Evolutionary conservation across 768 basidiomycete species (phyloP).

Genomic region (Panellus pusillus): DNA sequence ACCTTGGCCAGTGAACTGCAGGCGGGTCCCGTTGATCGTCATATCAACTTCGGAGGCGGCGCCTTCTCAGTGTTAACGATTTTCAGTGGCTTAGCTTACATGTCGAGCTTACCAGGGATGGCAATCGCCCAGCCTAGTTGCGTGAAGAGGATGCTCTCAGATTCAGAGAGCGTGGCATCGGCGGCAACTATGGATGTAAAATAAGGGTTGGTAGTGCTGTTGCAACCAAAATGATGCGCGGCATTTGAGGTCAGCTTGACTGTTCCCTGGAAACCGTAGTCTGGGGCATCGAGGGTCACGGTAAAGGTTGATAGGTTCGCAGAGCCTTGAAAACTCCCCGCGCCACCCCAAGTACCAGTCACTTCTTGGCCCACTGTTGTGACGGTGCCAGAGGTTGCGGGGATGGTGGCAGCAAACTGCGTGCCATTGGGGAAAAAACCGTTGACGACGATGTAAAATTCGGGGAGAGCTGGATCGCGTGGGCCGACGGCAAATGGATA

Average conservation of each 20-base stretch:
- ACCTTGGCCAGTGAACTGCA: slow-evolving; percentile 23
- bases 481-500: slow-evolving; percentile 4
- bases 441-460: slow-evolving; percentile 21
- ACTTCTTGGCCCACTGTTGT: slow-evolving; percentile 14
- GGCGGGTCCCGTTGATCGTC: slow-evolving; percentile 17
- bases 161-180: slow-evolving; percentile 11
- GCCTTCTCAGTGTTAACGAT: background rate
- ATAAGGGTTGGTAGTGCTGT: slow-evolving; percentile 22
- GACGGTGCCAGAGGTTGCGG: slow-evolving; percentile 18
- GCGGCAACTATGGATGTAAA: slow-evolving; percentile 14
- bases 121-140: slow-evolving; percentile 26
- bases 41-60: slow-evolving; percentile 21
- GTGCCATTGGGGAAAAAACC: slow-evolving; percentile 24
- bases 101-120: slow-evolving; percentile 18
- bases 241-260: slow-evolving; percentile 19
- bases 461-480: background rate
- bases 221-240: slow-evolving; percentile 24
- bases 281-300: slow-evolving; percentile 17
- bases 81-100: no score
- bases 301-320: slow-evolving; percentile 19
- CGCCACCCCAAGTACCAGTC: slow-evolving; percentile 21
- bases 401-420: slow-evolving; percentile 16
- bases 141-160: slow-evolving; percentile 22
- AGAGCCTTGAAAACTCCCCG: slow-evolving; percentile 19
- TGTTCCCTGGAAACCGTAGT: slow-evolving; percentile 17